Base-by-base conservation (phyloP, 441 rosid species). In the Raphanus hybrid region DNA sequence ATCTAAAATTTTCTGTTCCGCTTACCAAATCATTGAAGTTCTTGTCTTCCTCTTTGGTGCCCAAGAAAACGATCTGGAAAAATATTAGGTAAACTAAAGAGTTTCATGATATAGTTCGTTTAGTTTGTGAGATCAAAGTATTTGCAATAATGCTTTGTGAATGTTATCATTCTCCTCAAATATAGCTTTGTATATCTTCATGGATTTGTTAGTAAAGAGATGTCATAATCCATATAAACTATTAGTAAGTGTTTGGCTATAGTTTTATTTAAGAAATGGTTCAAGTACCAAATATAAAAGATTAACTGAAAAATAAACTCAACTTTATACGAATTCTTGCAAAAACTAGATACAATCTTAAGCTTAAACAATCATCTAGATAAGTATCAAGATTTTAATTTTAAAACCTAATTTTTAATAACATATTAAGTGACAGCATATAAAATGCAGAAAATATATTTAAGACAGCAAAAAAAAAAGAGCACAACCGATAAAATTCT, bases 41-140 rank as follows among this genome's bases (percentile, higher is more conserved):
- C 14, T 60, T 67, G 73, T 61, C 48, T 60, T 78, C 67, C 74
- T 83, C 81, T 72, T 78, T 70, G 75, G 67, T 73, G 45, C 63
- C 67, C 55, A 58, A 34, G 62, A 64, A 37, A 74, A 52, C 15
- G 23, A 48, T 35, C 3, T 41, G 48, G 48, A 41, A 41, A 10
- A 12, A 11, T 45, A 12, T 45, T 11, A 11, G 15, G 52, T 12
- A 4, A 45, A 45, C 55, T n/a, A 48, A 48, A 48, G 55, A n/a
- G 16, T 48, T n/a, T 48, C 16, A 48, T 8, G 8, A 48, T n/a
- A n/a, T 6, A 5, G 57, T 14, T 50, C 0, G 16, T 50, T 48
- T 50, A 14, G 34, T 50, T 50, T n/a, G 57, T 50, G 57, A 50
- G 57, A 4, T 50, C 20, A 29, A 50, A 50, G 14, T 14, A 18